Evolutionary conservation across 129 eudicot genomes (phyloP), one percentile per base, ranked within the genome.

Genomic region (Tanacetum coccineum): DNA sequence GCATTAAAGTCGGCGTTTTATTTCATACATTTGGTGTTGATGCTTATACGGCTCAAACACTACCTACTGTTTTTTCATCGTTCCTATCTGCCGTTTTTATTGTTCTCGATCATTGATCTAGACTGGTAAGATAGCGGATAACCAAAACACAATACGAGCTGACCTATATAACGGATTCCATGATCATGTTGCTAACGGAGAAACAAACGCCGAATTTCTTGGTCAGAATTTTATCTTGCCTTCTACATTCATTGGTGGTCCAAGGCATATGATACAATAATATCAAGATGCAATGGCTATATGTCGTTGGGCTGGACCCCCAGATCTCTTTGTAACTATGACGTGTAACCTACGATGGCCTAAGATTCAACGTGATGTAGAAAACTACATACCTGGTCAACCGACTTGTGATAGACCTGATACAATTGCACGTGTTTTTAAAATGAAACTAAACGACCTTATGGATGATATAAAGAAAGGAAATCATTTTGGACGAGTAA

Each of bases 261-360:
- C 59, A 15, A 17, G 59, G 5, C 59, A 53, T 19, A 53, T 53
- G 59, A 1, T 53, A 10, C 59, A 53, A 53, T 22, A 53, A 6
- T 53, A 15, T 53, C 54, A 49, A 49, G 54, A 49, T 49, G 54
- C 54, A 12, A 49, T 49, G 54, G 54, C 15, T 3, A 4, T 49
- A 1, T 49, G 54, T 13, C 54, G 54, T 13, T 49, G 54, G 54
- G 54, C 54, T 49, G 54, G 54, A 10, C 13, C 54, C 4, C 54
- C 54, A 49, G 54, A 49, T 13, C 54, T 49, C 0, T 30, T 59
- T 4, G 47, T 58, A 10, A 58, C 42, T 3, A 58, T 58, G 42
- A 58, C 63, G 2, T 58, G 63, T 3, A 58, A 58, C 40, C 64
- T 45, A 14, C 42, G 21, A 28, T 59, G 64, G 64, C 64, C 46